phyloP scores from a whole-genome alignment of 257 asterid genomes.

The Rubia yunnanensis region DNA sequence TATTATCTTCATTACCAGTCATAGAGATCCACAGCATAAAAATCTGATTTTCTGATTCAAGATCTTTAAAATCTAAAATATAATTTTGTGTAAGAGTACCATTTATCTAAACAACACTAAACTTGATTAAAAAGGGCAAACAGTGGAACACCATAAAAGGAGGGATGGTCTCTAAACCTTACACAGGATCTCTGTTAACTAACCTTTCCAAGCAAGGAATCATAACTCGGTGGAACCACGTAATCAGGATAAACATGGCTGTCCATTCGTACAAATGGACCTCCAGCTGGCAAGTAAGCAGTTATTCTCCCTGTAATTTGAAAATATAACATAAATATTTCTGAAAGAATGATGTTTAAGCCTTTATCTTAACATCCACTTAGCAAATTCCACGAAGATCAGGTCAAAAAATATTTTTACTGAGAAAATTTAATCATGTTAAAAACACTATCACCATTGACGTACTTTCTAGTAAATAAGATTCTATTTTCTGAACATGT shows the following conservation, averaged over 20 bases:
- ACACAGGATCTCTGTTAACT: background rate
- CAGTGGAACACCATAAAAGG: background rate
- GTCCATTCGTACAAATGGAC: constrained; percentile 98
- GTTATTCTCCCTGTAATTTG: constrained; percentile 78
- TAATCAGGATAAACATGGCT: constrained; percentile 97
- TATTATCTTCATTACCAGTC: background rate
- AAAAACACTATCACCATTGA: background rate
- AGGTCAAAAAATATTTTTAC: background rate
- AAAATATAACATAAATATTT: constrained; percentile 5
- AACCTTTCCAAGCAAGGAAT: constrained; percentile 97
- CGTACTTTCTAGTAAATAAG: background rate
- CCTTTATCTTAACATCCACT: background rate
- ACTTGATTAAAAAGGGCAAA: background rate
- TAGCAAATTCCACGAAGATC: background rate
- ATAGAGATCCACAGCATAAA: background rate
- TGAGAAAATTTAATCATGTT: background rate
- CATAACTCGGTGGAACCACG: constrained; percentile 99
- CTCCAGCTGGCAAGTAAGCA: constrained; percentile 92
- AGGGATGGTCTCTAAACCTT: background rate
- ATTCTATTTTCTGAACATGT: background rate
- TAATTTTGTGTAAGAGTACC: background rate
- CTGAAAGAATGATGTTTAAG: background rate
- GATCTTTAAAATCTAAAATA: background rate
- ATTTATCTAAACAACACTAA: background rate
- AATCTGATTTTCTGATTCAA: background rate